These are phyloP conservation scores for Trichothecium roseum DNA, from an alignment of 2,329 filamentous ascomycete genomes.

Conservation along the genomic window DNA sequence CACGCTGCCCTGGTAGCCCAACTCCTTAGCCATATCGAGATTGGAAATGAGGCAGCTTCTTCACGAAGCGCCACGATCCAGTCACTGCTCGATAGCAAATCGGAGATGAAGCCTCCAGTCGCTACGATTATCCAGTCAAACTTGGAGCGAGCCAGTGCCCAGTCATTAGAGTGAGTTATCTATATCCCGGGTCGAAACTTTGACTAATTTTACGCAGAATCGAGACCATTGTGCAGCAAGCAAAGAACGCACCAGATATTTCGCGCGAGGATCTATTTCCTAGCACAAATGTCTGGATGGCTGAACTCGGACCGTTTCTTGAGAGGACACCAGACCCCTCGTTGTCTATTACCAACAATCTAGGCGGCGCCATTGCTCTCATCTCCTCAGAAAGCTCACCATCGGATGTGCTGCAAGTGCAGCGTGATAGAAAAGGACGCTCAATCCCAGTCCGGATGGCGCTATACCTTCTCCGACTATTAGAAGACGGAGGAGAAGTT, in stretches of 20 bases:
- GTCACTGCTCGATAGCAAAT: conserved; percentile 32
- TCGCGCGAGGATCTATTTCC: conserved; percentile 48
- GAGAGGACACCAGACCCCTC: conserved; percentile 44
- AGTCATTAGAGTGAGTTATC: conserved; percentile 42
- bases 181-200: too few relatives aligned
- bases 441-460: conserved; percentile 68
- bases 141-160: conserved; percentile 35
- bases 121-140: conserved; percentile 44
- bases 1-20: conserved; percentile 41
- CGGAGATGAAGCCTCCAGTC: conserved; percentile 31
- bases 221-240: conserved; percentile 40
- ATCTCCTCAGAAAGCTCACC: conserved; percentile 19
- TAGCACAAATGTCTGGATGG: conserved; percentile 51
- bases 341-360: conserved; percentile 61
- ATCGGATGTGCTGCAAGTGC: conserved; percentile 15
- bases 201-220: conserved; percentile 23
- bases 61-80: conserved; percentile 31
- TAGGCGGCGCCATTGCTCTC: conserved; percentile 62
- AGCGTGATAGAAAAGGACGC: conserved; percentile 57
- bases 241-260: conserved; percentile 19
- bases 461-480: conserved; percentile 53
- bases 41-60: conserved; percentile 26
- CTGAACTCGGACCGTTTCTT: conserved; percentile 47
- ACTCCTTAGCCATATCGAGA: conserved; percentile 43
- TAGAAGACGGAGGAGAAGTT: conserved; percentile 31